Base-by-base conservation (phyloP, 192 early-diverging fungal genomes). In the Backusella mclennaniae region DNA sequence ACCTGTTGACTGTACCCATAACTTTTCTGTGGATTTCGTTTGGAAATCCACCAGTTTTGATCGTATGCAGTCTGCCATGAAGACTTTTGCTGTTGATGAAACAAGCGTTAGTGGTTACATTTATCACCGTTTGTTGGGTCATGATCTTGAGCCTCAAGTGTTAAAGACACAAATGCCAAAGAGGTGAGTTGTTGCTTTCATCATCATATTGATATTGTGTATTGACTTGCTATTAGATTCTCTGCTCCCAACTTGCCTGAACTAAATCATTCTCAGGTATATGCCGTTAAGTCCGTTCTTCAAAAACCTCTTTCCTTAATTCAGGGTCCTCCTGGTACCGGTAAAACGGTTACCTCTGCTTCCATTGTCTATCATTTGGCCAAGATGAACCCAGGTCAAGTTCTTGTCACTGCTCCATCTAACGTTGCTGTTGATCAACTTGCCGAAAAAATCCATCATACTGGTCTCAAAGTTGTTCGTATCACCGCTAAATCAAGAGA, bases 391-490 rank as follows among this genome's bases (percentile, higher is more conserved):
- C 84, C 86, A 71, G 93, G 92, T 14, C 96, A 97, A 85, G 92
- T 99, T n/a, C 85, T 99, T 56, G 98, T 99, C 0, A 97, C 95
- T 77, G 98, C 98, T 0, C 97, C 98, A n/a, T 95, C 94, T 81
- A 99, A 99, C 81, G 97, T 99, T 6, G 98, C 98, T 35, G 98
- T 99, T 1, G 97, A 99, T 84, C 98, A 99, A 82, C 82, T 99
- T 74, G 95, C 98, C 0, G 96, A 96, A 76, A 98, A 98, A 82
- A 96, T 99, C 71, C 95, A 99, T 81, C 88, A 87, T 31, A 98
- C 97, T 1, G 95, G 96, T 1, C 86, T 99, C 33, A 96, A 96
- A 63, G 96, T 97, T 17, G 98, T 99, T 31, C 93, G 98, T 19
- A 89, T 99, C 66, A 92, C 96, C 21, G 97, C 98, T 7, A 96